Evolutionary conservation across 1,139 yeast species (phyloP).

Genomic region (Pichia sp.): DNA sequence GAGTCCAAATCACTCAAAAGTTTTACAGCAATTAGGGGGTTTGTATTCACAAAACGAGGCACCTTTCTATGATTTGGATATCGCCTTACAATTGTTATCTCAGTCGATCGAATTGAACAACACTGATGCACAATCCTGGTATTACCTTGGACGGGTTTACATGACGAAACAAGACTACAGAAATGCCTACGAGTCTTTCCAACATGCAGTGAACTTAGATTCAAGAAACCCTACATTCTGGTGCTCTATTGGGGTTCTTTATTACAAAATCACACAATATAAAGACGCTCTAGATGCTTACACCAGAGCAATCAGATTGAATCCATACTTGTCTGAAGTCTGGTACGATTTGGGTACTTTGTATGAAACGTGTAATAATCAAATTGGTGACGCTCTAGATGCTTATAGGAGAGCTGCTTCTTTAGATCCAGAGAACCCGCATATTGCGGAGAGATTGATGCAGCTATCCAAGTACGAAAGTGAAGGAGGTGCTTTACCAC

Average conservation of each 20-base stretch:
- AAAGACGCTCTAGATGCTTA: conserved; percentile 97
- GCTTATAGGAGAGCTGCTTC: conserved; percentile 96
- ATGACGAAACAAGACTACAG: conserved; percentile 94
- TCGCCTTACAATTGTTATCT: conserved; percentile 72
- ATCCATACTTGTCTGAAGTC: conserved; percentile 93
- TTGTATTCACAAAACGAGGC: conserved; percentile 80
- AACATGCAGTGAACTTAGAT: conserved; percentile 96
- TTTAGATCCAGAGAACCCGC: conserved; percentile 89
- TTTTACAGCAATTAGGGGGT: conserved; percentile 92
- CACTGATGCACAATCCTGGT: conserved; percentile 95
- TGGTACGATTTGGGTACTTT: conserved; percentile 98
- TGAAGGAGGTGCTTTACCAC: conserved; percentile 64
- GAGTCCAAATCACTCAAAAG: conserved; percentile 92
- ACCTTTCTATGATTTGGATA: conserved; percentile 66
- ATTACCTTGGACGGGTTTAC: conserved; percentile 90
- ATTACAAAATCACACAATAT: conserved; percentile 92
- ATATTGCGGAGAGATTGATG: conserved; percentile 85
- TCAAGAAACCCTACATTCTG: conserved; percentile 96
- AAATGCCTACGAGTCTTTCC: conserved; percentile 96
- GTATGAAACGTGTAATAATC: conserved; percentile 95
- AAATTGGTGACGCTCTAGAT: conserved; percentile 87
- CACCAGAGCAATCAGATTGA: conserved; percentile 89
- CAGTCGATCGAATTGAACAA: conserved; percentile 86
- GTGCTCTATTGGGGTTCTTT: conserved; percentile 97
- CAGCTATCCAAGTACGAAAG: conserved; percentile 72